These are phyloP conservation scores for Cerrena zonata DNA, from an alignment of 1,284 basidiomycete genomes.

Conservation along the genomic window DNA sequence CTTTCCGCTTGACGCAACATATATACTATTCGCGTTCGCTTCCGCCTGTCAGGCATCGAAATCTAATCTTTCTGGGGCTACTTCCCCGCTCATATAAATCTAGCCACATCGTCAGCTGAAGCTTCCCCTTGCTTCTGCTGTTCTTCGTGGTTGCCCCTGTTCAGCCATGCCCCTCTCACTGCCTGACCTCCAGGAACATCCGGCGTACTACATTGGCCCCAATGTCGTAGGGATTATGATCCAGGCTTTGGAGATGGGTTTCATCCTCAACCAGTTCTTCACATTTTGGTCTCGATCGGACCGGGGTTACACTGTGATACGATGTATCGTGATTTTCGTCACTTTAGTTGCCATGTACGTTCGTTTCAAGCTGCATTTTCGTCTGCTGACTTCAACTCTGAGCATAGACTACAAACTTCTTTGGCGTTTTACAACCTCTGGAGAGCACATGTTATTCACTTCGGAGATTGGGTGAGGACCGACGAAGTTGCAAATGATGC, in stretches of 20 bases:
- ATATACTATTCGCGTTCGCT: neutral
- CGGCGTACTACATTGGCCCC: slow-evolving; percentile 23
- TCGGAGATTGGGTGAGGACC: slow-evolving; percentile 21
- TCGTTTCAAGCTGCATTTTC: neutral
- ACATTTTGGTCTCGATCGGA: slow-evolving; percentile 25
- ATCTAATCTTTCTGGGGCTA: neutral
- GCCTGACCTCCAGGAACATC: slow-evolving; percentile 17
- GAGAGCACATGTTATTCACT: slow-evolving; percentile 20
- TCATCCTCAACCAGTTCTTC: slow-evolving; percentile 26
- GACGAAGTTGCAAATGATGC: too few species aligned
- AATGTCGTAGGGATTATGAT: slow-evolving; percentile 21
- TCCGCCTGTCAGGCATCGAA: neutral
- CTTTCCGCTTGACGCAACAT: neutral
- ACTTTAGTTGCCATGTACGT: slow-evolving; percentile 24
- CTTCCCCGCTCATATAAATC: neutral
- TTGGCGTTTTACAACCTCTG: slow-evolving; percentile 23
- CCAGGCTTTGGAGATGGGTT: slow-evolving; percentile 24
- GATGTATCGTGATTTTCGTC: slow-evolving; percentile 16
- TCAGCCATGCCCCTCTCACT: slow-evolving; percentile 15
- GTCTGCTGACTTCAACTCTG: neutral
- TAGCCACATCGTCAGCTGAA: neutral
- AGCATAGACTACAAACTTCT: slow-evolving; percentile 23
- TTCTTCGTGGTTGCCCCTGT: neutral
- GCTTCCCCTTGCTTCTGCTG: neutral
- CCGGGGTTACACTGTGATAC: slow-evolving; percentile 18